Conservation (phyloP, 495 filamentous ascomycete genomes). For the Geopyxis carbonaria region DNA sequence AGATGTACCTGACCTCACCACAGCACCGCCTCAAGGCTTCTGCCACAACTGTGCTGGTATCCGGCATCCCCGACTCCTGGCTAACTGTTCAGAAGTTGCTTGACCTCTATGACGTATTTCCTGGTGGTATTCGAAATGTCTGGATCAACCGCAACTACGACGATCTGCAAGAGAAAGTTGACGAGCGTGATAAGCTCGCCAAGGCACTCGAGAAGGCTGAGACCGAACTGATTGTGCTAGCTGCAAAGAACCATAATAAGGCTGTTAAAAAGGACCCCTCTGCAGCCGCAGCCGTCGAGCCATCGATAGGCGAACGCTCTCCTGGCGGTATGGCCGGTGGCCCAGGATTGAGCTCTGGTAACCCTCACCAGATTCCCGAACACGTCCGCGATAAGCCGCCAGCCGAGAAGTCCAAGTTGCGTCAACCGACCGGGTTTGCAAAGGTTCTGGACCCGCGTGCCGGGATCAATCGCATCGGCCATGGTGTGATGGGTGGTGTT, state of each 20-base stretch:
- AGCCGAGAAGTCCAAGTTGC: conserved; percentile 28
- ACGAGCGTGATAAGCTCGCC: conserved; percentile 54
- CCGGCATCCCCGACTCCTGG: conserved; percentile 78
- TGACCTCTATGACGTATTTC: conserved; percentile 88
- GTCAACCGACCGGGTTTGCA: conserved; percentile 29
- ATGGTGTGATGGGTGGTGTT: conserved; percentile 30
- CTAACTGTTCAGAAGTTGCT: conserved; percentile 61
- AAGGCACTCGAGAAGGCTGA: conserved; percentile 60
- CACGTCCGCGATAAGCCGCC: conserved; percentile 9
- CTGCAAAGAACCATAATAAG: conserved; percentile 59
- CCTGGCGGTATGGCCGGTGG: conserved; percentile 22
- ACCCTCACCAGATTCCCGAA: conserved; percentile 52
- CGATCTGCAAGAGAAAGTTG: conserved; percentile 71
- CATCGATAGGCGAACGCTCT: background rate
- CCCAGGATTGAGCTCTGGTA: conserved; percentile 62
- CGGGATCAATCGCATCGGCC: conserved; percentile 41
- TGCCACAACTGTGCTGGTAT: conserved; percentile 86
- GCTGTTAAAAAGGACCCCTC: conserved; percentile 40
- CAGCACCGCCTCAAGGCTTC: conserved; percentile 91
- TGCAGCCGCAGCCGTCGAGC: conserved; percentile 8
- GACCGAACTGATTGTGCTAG: conserved; percentile 61
- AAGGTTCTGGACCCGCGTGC: conserved; percentile 23
- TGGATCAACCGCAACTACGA: conserved; percentile 93
- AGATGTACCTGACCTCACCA: conserved; percentile 87
- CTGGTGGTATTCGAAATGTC: conserved; percentile 86